These are phyloP conservation scores for Podospora anserina DNA, from an alignment of 495 filamentous ascomycete species.

Conservation along the genomic window DNA sequence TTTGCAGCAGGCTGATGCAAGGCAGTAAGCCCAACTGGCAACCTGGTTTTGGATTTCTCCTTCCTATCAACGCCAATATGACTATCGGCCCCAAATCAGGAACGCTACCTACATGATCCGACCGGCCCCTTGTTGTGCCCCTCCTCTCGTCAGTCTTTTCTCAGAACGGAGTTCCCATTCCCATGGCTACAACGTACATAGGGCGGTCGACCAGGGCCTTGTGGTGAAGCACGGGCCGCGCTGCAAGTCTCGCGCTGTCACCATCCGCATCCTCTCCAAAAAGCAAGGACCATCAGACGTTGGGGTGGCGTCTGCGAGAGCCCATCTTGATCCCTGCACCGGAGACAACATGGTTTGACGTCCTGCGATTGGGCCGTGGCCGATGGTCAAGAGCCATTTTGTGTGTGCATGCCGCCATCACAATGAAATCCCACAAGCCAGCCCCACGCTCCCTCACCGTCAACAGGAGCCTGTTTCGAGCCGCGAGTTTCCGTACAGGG, in stretches of 20 bases:
- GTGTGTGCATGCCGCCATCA: neutral
- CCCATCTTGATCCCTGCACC: conserved; percentile 21
- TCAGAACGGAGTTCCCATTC: conserved; percentile 3
- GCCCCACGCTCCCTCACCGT: conserved; percentile 1
- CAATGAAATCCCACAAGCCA: neutral
- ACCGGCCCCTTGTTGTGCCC: too few relatives aligned
- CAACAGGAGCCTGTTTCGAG: conserved; percentile 6
- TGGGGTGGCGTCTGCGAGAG: conserved; percentile 26
- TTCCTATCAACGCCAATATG: neutral
- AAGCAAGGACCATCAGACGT: conserved; percentile 26
- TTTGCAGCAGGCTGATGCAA: neutral
- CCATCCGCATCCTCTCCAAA: neutral
- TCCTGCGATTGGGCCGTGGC: neutral
- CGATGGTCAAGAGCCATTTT: conserved; percentile 7
- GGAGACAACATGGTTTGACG: conserved; percentile 8
- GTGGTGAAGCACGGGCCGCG: conserved; percentile 1
- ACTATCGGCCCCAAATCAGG: neutral
- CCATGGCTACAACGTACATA: conserved; percentile 1
- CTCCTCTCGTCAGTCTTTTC: neutral
- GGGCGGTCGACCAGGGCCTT: neutral
- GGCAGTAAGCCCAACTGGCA: neutral
- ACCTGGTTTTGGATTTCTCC: neutral
- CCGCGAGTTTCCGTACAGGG: neutral
- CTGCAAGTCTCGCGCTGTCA: conserved; percentile 4
- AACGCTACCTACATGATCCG: neutral